These are phyloP conservation scores for Debaryomyces coudertii DNA, from an alignment of 1,139 yeast species.

Conservation along the genomic window DNA sequence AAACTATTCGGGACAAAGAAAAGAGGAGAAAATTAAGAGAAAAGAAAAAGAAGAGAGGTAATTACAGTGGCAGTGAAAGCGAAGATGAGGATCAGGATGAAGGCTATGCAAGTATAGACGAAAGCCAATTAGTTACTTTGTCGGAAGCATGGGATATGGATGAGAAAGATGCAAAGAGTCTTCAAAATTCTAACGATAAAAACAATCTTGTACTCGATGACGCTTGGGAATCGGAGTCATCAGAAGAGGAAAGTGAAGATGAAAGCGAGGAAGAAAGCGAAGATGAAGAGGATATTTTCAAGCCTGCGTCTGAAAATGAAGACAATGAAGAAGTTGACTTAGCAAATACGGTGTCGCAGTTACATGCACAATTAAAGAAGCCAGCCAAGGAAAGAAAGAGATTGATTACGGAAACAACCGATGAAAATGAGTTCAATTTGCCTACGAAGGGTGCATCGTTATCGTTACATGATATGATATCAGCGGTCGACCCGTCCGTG, in stretches of 20 bases:
- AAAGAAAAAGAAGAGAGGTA: constrained; percentile 25
- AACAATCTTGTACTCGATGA: constrained; percentile 48
- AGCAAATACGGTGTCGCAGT: constrained; percentile 33
- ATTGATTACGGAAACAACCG: constrained; percentile 54
- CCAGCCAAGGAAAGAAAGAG: constrained; percentile 41
- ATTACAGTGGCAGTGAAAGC: constrained; percentile 22
- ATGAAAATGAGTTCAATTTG: constrained; percentile 72
- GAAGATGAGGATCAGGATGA: constrained; percentile 40
- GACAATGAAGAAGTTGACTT: constrained; percentile 40
- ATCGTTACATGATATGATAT: constrained; percentile 75
- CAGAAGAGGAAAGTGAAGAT: constrained; percentile 22
- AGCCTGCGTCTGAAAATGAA: constrained; percentile 19
- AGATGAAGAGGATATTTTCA: constrained; percentile 31
- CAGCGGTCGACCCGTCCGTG: constrained; percentile 54
- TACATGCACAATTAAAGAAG: constrained; percentile 35
- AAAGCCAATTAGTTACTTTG: constrained; percentile 69
- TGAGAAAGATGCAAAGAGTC: constrained; percentile 48
- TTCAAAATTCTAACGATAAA: constrained; percentile 15
- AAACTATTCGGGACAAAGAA: constrained; percentile 61
- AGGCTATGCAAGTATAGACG: constrained; percentile 67
- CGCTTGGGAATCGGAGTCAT: constrained; percentile 40
- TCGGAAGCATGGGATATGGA: constrained; percentile 91
- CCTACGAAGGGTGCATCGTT: constrained; percentile 64
- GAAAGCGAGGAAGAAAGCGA: constrained; percentile 32
- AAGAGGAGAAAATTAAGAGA: constrained; percentile 37